These are phyloP conservation scores for Magnaporthiopsis rhizophila DNA, from an alignment of 2,329 filamentous ascomycete species.

Conservation along the genomic window DNA sequence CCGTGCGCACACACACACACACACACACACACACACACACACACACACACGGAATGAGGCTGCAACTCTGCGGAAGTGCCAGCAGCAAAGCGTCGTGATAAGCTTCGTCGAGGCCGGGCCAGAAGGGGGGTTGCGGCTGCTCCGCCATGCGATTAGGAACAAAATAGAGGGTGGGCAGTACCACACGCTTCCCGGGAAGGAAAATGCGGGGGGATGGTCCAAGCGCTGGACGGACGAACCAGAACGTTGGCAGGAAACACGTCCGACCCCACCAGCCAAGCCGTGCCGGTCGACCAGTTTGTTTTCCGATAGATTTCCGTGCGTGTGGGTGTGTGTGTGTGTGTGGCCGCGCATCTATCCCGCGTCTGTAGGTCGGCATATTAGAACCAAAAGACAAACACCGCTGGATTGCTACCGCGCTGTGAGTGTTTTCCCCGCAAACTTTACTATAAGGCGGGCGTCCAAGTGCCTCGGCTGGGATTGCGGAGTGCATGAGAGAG, in stretches of 20 bases:
- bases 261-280: background rate
- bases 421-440: no score
- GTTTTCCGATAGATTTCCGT: no score
- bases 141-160: background rate
- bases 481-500: background rate
- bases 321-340: no score
- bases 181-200: background rate
- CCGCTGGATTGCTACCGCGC: background rate
- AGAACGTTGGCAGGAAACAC: background rate
- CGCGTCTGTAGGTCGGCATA: background rate
- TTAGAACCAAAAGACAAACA: background rate
- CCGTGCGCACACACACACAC: no score
- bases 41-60: no score
- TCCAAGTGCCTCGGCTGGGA: background rate
- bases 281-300: background rate
- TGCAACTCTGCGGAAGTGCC: no score
- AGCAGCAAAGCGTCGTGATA: background rate
- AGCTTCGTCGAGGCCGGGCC: background rate
- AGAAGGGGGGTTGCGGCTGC: background rate
- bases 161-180: background rate
- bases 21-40: no score
- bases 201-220: background rate
- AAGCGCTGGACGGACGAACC: background rate
- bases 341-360: background rate
- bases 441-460: background rate